phyloP scores from a whole-genome alignment of 2,329 filamentous ascomycete genomes.

The Catunica adiposa region DNA sequence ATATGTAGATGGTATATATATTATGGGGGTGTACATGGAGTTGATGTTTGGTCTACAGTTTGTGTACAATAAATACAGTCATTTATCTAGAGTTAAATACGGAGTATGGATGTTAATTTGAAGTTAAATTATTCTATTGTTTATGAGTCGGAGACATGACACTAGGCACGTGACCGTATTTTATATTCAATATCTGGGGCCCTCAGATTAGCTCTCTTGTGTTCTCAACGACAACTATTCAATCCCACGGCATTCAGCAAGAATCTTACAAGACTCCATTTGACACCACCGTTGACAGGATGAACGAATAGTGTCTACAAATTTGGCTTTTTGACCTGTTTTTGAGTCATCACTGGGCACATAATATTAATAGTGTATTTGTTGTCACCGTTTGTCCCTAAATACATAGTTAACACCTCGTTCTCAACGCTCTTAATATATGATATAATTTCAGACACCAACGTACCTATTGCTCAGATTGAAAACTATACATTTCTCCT shows the following conservation, averaged over 20 bases:
- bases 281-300: not conserved
- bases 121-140: too few species aligned
- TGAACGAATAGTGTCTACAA: constrained; percentile 26
- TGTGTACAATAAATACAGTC: constrained; percentile 9
- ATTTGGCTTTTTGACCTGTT: constrained; percentile 39
- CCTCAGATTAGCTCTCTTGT: constrained; percentile 42
- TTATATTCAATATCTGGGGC: constrained; percentile 16
- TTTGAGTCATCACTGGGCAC: constrained; percentile 32
- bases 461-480: constrained; percentile 29
- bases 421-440: too few species aligned
- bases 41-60: too few species aligned
- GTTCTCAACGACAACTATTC: constrained; percentile 29
- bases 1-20: not conserved
- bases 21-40: not conserved
- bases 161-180: not conserved
- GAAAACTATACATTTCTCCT: constrained; percentile 31
- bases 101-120: too few species aligned
- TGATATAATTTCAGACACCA: not conserved
- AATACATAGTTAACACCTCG: too few species aligned
- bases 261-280: not conserved
- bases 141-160: too few species aligned
- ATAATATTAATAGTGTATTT: constrained; percentile 11
- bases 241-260: constrained; percentile 21
- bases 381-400: not conserved
- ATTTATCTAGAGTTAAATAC: not conserved